Conservation (phyloP, 2,329 filamentous ascomycete species). For the Lanzia echinophila region DNA sequence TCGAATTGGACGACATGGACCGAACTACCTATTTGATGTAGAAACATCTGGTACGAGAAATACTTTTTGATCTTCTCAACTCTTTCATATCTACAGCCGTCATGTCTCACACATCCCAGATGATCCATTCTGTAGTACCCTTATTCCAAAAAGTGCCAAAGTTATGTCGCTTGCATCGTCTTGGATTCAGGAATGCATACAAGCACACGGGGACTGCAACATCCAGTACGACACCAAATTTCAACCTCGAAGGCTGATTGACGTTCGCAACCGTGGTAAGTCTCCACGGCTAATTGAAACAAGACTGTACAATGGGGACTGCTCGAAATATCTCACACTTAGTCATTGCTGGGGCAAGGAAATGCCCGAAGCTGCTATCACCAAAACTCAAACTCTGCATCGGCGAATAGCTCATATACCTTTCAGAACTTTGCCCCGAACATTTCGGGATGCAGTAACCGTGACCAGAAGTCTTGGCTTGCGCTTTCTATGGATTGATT, state of each 20-base stretch:
- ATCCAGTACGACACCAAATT: slow-evolving; percentile 11
- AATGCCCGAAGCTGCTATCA: slow-evolving; percentile 10
- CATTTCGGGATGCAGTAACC: slow-evolving; percentile 6
- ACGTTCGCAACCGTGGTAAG: slow-evolving; percentile 9
- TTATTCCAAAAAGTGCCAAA: slow-evolving; percentile 6
- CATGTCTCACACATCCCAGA: slow-evolving; percentile 4
- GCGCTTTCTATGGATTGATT: slow-evolving; percentile 7
- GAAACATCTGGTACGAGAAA: slow-evolving; percentile 11
- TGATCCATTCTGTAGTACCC: slow-evolving; percentile 4
- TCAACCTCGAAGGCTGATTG: slow-evolving; percentile 14
- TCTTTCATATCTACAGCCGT: neutral
- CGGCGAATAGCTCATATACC: slow-evolving; percentile 8
- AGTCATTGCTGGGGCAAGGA: slow-evolving; percentile 10
- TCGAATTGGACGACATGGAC: slow-evolving; percentile 7
- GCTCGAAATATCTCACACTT: slow-evolving; percentile 7
- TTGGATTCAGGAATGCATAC: slow-evolving; percentile 12
- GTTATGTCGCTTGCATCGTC: slow-evolving; percentile 5
- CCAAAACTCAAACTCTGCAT: slow-evolving; percentile 2
- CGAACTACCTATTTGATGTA: slow-evolving; percentile 6
- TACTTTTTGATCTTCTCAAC: neutral
- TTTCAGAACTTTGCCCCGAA: neutral
- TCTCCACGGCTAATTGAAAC: slow-evolving; percentile 8
- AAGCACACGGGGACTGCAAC: slow-evolving; percentile 10
- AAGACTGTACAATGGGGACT: neutral
- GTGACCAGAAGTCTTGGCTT: slow-evolving; percentile 5